These are phyloP conservation scores for Botrytis sinoallii DNA, from an alignment of 2,329 filamentous ascomycete genomes.

Conservation along the genomic window DNA sequence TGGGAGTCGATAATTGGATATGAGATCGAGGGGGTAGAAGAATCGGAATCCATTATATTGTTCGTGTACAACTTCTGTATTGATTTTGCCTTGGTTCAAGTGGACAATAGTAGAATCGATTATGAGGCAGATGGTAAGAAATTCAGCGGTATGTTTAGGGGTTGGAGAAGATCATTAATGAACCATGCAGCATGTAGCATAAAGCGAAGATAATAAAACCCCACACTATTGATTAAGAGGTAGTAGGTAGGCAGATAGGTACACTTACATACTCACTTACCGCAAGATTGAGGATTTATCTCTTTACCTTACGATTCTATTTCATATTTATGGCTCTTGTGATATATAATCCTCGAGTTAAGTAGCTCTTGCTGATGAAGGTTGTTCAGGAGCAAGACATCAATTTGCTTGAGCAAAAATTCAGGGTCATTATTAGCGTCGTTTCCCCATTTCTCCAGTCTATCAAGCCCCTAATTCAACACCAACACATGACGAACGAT, in stretches of 20 bases:
- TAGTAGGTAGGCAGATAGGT: too few relatives aligned
- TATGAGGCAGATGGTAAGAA: background rate
- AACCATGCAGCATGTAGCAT: background rate
- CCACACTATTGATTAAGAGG: background rate
- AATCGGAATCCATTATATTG: slow-evolving; percentile 28
- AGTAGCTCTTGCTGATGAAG: background rate
- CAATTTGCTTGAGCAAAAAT: background rate
- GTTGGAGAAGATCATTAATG: background rate
- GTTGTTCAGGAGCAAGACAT: background rate
- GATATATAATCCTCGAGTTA: background rate
- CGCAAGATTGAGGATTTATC: background rate
- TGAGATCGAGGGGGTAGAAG: background rate
- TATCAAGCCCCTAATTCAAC: background rate
- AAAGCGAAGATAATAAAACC: background rate
- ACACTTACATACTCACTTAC: background rate
- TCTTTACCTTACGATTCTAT: background rate
- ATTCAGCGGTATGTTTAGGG: background rate
- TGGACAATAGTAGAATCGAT: background rate
- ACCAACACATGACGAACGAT: background rate
- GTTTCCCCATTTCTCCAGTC: background rate
- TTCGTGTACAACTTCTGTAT: background rate
- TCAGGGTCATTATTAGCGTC: background rate
- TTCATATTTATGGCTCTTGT: background rate
- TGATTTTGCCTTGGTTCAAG: background rate
- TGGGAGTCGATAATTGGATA: slow-evolving; percentile 78